These are phyloP conservation scores for Elongisporangium anandrum DNA, from an alignment of 352 stramenopile species.

Conservation along the genomic window DNA sequence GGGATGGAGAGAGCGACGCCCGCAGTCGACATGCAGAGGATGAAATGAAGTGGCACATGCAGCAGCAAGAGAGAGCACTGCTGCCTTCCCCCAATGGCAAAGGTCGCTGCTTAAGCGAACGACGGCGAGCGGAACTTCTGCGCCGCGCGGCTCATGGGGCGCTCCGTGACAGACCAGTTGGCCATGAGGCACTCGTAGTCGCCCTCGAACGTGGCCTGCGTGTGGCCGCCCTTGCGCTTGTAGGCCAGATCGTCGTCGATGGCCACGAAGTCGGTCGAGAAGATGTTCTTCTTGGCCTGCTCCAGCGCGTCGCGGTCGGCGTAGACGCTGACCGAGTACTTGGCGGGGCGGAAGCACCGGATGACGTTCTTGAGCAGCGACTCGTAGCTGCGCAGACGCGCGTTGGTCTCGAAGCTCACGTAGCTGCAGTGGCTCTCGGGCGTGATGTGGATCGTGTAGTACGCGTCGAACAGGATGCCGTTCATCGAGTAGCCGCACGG, in stretches of 20 bases:
- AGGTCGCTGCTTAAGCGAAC: slow-evolving; percentile 40
- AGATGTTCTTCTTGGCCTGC: slow-evolving; percentile 67
- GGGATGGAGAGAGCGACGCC: neutral
- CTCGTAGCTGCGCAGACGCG: slow-evolving; percentile 75
- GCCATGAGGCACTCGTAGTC: slow-evolving; percentile 85
- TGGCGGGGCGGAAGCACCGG: slow-evolving; percentile 94
- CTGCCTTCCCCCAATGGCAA: neutral
- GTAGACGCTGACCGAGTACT: slow-evolving; percentile 98
- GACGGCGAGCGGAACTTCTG: slow-evolving; percentile 75
- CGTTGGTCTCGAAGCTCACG: slow-evolving; percentile 99
- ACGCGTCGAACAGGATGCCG: slow-evolving; percentile 96
- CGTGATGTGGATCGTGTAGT: slow-evolving; percentile 99
- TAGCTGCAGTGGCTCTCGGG: slow-evolving; percentile 96
- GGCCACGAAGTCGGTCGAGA: slow-evolving; percentile 61
- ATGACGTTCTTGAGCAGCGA: slow-evolving; percentile 98
- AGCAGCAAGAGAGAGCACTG: slow-evolving; percentile 1
- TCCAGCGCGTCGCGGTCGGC: slow-evolving; percentile 82
- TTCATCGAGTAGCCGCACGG: slow-evolving; percentile 99
- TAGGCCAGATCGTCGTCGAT: slow-evolving; percentile 74
- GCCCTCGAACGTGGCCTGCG: slow-evolving; percentile 79
- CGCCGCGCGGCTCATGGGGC: slow-evolving; percentile 34
- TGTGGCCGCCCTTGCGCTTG: slow-evolving; percentile 81
- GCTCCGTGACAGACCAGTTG: slow-evolving; percentile 59
- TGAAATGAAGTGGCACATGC: slow-evolving; percentile 1
- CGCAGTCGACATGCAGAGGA: slow-evolving; percentile 1